These are phyloP conservation scores for Microascus cirrosus DNA, from an alignment of 2,329 filamentous ascomycete species.

Conservation along the genomic window DNA sequence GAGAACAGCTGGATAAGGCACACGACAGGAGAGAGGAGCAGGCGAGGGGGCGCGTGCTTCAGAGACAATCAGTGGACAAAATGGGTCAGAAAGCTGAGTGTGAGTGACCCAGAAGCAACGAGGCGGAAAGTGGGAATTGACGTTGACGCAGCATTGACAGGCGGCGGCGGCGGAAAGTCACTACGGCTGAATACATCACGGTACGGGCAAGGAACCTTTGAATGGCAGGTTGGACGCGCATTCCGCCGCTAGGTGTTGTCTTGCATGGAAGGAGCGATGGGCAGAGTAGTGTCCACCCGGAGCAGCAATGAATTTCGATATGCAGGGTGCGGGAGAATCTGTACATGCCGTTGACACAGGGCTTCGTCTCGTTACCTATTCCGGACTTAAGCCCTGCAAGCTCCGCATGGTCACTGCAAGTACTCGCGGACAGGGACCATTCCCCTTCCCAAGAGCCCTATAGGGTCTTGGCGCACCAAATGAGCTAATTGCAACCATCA, in stretches of 20 bases:
- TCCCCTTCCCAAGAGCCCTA: neutral
- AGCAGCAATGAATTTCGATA: neutral
- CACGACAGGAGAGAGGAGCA: neutral
- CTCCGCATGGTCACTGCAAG: neutral
- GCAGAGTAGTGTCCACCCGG: neutral
- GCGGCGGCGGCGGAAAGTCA: neutral
- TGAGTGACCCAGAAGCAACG: neutral
- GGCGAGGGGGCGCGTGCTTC: neutral
- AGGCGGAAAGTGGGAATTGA: neutral
- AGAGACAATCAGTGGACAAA: neutral
- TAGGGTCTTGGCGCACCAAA: neutral
- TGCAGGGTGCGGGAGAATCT: neutral
- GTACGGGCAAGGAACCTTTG: neutral
- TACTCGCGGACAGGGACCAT: neutral
- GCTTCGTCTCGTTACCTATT: neutral
- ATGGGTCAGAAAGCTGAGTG: neutral
- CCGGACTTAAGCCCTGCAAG: neutral
- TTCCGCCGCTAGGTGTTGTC: neutral
- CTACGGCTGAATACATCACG: neutral
- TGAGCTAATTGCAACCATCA: neutral
- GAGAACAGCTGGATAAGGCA: neutral
- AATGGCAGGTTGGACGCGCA: neutral
- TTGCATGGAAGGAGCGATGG: neutral
- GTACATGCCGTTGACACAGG: neutral
- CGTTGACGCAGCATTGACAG: neutral